Evolutionary conservation across 768 basidiomycete genomes (phyloP), one percentile per base, ranked within the genome.

Genomic region (Sporobolomyces phaffii): DNA sequence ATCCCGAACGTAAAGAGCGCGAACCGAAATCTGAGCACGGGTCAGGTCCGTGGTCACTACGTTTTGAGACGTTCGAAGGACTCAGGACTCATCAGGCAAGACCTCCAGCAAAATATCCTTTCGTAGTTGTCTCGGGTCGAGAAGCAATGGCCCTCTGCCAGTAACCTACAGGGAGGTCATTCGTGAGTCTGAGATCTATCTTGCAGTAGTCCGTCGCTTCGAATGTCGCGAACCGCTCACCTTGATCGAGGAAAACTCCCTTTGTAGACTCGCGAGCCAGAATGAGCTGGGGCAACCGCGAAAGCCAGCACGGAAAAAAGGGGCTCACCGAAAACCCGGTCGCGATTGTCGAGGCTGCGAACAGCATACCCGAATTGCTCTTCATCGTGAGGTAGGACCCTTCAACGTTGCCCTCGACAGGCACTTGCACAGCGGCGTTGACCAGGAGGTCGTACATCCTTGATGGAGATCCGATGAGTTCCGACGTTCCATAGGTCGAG

Each of bases 41-140:
- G 38, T 38, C 31, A 38, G 34, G 3, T 38, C 36, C n/a, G n/a
- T n/a, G n/a, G n/a, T n/a, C n/a, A n/a, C n/a, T n/a, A n/a, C n/a
- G n/a, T n/a, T n/a, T n/a, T n/a, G 18, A 34, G 28, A 29, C 22
- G 18, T 11, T 43, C 36, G 76, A 80, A 43, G 65, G 3, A 45
- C 26, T 29, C 28, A 31, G 18, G 34, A 52, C 52, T 22, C 17
- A 85, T 92, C 93, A 96, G 2, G 90, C 87, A 11, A 92, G 76
- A 5, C 91, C 92, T 48, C 92, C 93, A 11, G 91, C 81, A 7
- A 93, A 80, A 78, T 91, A 97, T 0, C 89, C 92, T 77, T 91
- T 92, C 64, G 93, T 91, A 17, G 87, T 88, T n/a, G 83, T 86
- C 2, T 84, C 86, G 0, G 90, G 91, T 20, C 86, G 80, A 65